Base-by-base conservation (phyloP, 768 basidiomycete genomes). In the Tylopilus cervinicoccineus region DNA sequence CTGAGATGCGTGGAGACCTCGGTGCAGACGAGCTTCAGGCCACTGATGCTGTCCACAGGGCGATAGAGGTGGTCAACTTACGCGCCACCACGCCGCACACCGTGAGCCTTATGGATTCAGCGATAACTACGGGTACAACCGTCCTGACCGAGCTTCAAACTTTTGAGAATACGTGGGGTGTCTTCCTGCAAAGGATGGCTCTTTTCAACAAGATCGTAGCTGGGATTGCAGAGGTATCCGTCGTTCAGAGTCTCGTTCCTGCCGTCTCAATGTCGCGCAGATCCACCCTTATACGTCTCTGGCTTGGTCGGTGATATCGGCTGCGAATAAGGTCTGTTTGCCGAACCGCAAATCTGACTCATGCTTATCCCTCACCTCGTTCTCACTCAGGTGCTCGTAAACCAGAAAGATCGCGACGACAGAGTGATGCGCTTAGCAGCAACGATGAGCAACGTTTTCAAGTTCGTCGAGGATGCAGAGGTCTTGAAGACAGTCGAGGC, bases 221-320 rank as follows among this genome's bases (percentile, higher is more conserved):
- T 17, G 32, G 44, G 4, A 40, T 59, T 24, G 55, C 55, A 20
- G 40, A 53, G 58, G 59, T 60, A 48, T 26, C 0, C 39, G 6
- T 10, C 26, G 1, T 43, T 28, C 23, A 13, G 1, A 2, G 16
- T 22, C 20, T 37, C 3, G n/a, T 5, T n/a, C 12, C 11, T 20
- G 13, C 17, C 13, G 22, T 34, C 45, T 54, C 12, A 57, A 37
- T 13, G 14, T 24, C 23, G 3, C 19, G 20, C 27, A 60, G 58
- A 39, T 60, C 43, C 52, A 60, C 13, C 59, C 59, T 2, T 60
- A 54, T 14, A 26, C 47, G 1, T 54, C 55, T 6, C 24, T 60
- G n/a, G 55, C 59, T 12, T 59, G 51, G 48, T 59, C 58, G 14
- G 59, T 61, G 5, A 51, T 61, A 38, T 61, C 55, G 9, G 55